Percentiles rank a stretch among this genome's conserved stretches.
Evolutionary conservation across 352 stramenopile species (phyloP).

Genomic region (Stramenopiles sp.): DNA sequence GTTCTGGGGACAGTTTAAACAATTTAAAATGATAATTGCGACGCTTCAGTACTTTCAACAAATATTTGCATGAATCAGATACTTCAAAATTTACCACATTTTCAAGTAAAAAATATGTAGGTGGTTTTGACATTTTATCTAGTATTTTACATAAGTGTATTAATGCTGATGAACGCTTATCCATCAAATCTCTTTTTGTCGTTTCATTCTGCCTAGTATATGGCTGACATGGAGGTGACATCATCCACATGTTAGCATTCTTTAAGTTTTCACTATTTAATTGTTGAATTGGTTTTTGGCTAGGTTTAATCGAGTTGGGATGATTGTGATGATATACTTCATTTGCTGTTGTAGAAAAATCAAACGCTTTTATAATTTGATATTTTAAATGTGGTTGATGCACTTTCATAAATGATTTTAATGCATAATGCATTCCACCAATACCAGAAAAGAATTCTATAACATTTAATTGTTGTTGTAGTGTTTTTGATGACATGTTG

Average conservation of each 20-base stretch:
- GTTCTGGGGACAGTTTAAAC: slow-evolving; percentile 17
- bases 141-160: slow-evolving; percentile 31
- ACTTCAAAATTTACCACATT: slow-evolving; percentile 41
- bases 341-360: slow-evolving; percentile 16
- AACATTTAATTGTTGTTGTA: not conserved
- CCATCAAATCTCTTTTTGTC: slow-evolving; percentile 19
- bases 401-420: not conserved
- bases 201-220: slow-evolving; percentile 36
- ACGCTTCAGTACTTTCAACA: slow-evolving; percentile 15
- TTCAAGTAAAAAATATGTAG: slow-evolving; percentile 29
- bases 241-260: slow-evolving; percentile 28
- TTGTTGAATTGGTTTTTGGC: slow-evolving; percentile 8
- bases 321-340: slow-evolving; percentile 13
- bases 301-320: slow-evolving; percentile 10
- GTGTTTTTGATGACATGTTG: too few relatives aligned
- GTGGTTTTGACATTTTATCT: slow-evolving; percentile 25
- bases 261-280: slow-evolving; percentile 24
- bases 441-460: slow-evolving; percentile 42
- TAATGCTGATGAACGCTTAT: slow-evolving; percentile 31
- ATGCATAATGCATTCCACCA: slow-evolving; percentile 19
- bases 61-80: slow-evolving; percentile 16
- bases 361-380: slow-evolving; percentile 13
- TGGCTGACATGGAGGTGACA: slow-evolving; percentile 38
- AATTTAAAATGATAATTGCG: slow-evolving; percentile 15
- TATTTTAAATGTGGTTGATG: not conserved